Percentiles rank a stretch among this genome's conserved stretches.
Conservation (phyloP, 495 filamentous ascomycete species). For the Usnea hakonensis region DNA sequence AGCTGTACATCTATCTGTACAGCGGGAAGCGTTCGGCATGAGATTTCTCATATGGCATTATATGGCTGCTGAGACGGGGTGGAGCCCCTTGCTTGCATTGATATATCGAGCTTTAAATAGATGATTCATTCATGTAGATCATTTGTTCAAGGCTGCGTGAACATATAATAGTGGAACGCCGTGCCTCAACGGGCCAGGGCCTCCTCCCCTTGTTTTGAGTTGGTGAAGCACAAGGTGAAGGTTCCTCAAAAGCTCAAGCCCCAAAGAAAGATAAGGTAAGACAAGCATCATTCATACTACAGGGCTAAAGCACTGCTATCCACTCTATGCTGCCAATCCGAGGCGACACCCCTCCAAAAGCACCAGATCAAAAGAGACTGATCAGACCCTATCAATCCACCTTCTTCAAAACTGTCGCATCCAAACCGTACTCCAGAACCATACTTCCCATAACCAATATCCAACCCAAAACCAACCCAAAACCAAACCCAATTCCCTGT, state of each 20-base stretch:
- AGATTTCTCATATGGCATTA: background rate
- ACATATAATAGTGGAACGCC: background rate
- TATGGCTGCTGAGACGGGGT: background rate
- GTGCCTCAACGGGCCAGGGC: too few relatives aligned
- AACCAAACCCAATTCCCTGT: background rate
- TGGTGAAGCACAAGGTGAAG: too few relatives aligned
- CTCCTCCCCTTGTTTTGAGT: too few relatives aligned
- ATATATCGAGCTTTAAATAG: background rate
- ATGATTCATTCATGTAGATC: background rate
- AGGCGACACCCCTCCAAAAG: too few relatives aligned
- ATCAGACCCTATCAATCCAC: too few relatives aligned
- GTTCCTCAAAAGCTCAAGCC: too few relatives aligned
- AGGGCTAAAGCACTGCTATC: too few relatives aligned
- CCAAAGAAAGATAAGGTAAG: too few relatives aligned
- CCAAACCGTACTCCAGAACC: background rate
- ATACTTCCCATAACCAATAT: slow-evolving; percentile 5
- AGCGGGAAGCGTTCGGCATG: background rate
- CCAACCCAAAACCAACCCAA: background rate
- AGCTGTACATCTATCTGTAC: too few relatives aligned
- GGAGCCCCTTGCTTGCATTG: background rate
- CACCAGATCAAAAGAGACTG: too few relatives aligned
- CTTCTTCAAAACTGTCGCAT: background rate
- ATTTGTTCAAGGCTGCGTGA: background rate
- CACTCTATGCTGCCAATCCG: too few relatives aligned
- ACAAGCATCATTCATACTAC: too few relatives aligned